Conservation (phyloP, 169 alveolate species). For the Plasmodium gonderi region DNA sequence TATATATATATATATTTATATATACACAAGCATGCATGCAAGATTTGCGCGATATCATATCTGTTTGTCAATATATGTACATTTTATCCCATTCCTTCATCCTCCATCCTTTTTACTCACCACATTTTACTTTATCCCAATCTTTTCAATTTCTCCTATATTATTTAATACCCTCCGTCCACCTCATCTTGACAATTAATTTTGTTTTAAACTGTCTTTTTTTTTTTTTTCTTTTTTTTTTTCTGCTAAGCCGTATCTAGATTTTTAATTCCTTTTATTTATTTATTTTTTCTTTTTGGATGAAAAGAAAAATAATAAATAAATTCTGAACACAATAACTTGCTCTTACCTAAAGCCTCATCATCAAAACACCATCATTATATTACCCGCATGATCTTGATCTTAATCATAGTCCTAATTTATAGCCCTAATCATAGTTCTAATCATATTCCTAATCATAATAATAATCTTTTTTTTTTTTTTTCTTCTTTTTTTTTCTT, state of each 20-base stretch:
- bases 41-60: not conserved
- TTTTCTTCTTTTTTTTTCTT: constrained; percentile 1
- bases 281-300: not conserved
- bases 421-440: too few relatives aligned
- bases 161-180: not conserved
- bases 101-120: not conserved
- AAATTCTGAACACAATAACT: not conserved
- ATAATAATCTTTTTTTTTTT: not conserved
- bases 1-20: not conserved
- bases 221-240: too few relatives aligned
- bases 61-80: not conserved
- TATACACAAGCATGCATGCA: not conserved
- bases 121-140: not conserved
- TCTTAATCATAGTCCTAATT: too few relatives aligned
- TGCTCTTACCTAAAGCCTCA: not conserved
- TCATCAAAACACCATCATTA: not conserved
- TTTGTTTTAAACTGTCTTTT: constrained; percentile 1
- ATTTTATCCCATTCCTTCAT: not conserved
- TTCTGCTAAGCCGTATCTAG: constrained; percentile 16
- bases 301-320: constrained; percentile 9
- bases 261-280: not conserved
- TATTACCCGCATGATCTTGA: not conserved
- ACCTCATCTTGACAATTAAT: not conserved
- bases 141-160: not conserved
- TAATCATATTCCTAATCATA: too few relatives aligned